These are phyloP conservation scores for Aspergillus sp. DNA, from an alignment of 2,329 filamentous ascomycete species.

Conservation along the genomic window DNA sequence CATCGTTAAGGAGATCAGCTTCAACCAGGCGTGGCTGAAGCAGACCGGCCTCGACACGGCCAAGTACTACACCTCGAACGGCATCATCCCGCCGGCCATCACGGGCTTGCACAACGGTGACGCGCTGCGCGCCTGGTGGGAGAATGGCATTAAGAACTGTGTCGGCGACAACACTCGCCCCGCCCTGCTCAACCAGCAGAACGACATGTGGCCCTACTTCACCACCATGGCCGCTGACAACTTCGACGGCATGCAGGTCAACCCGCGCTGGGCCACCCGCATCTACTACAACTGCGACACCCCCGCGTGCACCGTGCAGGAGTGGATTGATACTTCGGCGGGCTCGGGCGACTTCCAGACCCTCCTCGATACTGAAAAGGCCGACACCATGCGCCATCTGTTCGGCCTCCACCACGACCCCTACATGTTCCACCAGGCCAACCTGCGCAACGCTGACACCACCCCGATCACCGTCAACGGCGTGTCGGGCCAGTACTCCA, in stretches of 20 bases:
- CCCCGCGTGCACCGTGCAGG: constrained; percentile 54
- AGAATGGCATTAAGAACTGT: constrained; percentile 58
- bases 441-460: constrained; percentile 53
- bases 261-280: constrained; percentile 59
- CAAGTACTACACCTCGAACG: constrained; percentile 50
- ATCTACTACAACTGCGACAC: constrained; percentile 66
- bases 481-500: constrained; percentile 46
- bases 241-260: constrained; percentile 54
- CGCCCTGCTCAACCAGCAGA: constrained; percentile 51
- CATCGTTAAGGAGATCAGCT: constrained; percentile 55
- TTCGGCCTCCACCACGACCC: constrained; percentile 55
- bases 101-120: constrained; percentile 65
- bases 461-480: constrained; percentile 49
- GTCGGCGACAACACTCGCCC: constrained; percentile 64
- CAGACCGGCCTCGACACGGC: constrained; percentile 51
- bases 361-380: constrained; percentile 51
- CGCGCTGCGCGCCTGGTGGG: constrained; percentile 57
- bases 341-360: constrained; percentile 54
- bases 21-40: constrained; percentile 59
- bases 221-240: constrained; percentile 53
- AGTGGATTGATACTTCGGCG: constrained; percentile 60
- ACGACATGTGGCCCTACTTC: constrained; percentile 55
- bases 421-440: constrained; percentile 66
- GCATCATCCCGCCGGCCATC: constrained; percentile 62
- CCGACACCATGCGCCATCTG: constrained; percentile 56